phyloP scores from a whole-genome alignment of 2,329 filamentous ascomycete species.

The Penicillium sp. region DNA sequence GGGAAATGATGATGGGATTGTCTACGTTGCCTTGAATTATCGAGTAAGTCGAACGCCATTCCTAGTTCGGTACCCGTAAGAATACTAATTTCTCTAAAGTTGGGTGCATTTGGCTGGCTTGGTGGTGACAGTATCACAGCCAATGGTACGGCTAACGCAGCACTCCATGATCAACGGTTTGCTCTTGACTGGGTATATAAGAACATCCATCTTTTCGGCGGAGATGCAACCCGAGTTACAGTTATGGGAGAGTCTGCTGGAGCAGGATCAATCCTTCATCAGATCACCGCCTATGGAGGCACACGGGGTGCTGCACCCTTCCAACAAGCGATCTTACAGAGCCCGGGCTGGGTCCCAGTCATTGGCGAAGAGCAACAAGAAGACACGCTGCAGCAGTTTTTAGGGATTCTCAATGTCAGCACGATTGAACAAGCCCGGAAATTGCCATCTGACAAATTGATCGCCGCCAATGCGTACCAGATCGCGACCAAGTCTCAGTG shows the following conservation, averaged over 20 bases:
- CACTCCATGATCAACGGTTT: conserved; percentile 55
- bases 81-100: conserved; percentile 18
- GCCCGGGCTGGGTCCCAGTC: conserved; percentile 41
- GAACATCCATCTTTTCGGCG: conserved; percentile 57
- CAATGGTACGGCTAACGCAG: conserved; percentile 51
- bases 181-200: conserved; percentile 59
- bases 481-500: conserved; percentile 37
- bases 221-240: conserved; percentile 52
- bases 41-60: conserved; percentile 28
- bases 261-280: conserved; percentile 55
- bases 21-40: conserved; percentile 53
- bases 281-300: conserved; percentile 56
- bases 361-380: conserved; percentile 41
- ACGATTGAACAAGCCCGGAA: conserved; percentile 47
- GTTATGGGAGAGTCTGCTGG: conserved; percentile 50
- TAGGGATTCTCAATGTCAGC: conserved; percentile 45
- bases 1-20: conserved; percentile 41
- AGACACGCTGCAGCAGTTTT: conserved; percentile 39
- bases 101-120: conserved; percentile 53
- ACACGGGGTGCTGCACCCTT: conserved; percentile 38
- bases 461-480: conserved; percentile 48
- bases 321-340: conserved; percentile 47
- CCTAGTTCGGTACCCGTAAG: not conserved
- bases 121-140: conserved; percentile 46
- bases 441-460: conserved; percentile 42